Conservation (phyloP, 768 basidiomycete species). For the Kwoniella botswanensis region DNA sequence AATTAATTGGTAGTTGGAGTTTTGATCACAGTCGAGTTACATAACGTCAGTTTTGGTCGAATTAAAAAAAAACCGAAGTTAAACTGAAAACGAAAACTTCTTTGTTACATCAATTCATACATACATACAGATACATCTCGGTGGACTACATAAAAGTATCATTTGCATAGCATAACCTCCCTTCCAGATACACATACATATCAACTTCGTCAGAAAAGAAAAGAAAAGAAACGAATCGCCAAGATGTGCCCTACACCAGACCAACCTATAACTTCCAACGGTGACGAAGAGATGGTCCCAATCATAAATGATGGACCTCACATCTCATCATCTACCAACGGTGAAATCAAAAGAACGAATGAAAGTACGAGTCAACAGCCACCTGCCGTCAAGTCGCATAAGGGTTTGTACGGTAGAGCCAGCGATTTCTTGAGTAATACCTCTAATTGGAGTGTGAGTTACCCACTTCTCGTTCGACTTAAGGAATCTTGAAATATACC, state of each 20-base stretch:
- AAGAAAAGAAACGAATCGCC: neutral
- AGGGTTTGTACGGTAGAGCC: conserved; percentile 87
- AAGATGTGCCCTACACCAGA: conserved; percentile 50
- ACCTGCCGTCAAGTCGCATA: conserved; percentile 48
- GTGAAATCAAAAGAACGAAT: conserved; percentile 33
- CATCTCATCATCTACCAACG: conserved; percentile 46
- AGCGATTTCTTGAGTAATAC: conserved; percentile 87
- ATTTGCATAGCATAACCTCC: neutral
- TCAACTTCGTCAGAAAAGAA: neutral
- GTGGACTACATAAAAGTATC: neutral
- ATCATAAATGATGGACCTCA: conserved; percentile 63
- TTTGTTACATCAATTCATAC: neutral
- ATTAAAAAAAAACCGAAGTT: neutral
- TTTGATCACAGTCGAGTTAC: neutral
- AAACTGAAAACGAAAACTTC: neutral
- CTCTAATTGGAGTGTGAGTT: conserved; percentile 56
- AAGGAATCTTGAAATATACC: neutral
- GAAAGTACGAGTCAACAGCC: conserved; percentile 26
- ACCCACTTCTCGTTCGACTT: neutral
- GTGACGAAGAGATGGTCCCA: conserved; percentile 69
- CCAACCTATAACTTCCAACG: conserved; percentile 29
- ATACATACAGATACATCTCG: neutral
- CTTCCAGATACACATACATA: neutral
- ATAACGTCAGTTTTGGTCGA: neutral
- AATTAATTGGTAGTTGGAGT: neutral